Conservation (phyloP, 352 stramenopile species). For the Globisporangium megalacanthum region DNA sequence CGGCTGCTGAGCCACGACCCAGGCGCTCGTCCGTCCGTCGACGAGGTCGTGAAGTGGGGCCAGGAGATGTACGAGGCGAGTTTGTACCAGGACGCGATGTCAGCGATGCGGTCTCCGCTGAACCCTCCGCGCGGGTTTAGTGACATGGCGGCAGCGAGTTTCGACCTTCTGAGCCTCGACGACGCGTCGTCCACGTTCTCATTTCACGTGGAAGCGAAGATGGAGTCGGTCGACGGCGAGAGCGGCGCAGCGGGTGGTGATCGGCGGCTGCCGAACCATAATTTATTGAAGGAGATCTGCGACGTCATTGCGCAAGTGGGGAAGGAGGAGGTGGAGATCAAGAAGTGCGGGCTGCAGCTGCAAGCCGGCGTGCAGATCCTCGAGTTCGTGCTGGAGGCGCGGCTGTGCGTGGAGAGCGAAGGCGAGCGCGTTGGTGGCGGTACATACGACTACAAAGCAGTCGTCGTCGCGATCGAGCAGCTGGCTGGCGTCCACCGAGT, state of each 20-base stretch:
- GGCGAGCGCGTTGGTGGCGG: constrained; percentile 9
- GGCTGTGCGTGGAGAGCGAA: constrained; percentile 15
- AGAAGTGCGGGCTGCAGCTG: constrained; percentile 74
- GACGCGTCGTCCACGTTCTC: constrained; percentile 33
- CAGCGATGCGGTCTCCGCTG: constrained; percentile 44
- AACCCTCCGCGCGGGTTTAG: constrained; percentile 15
- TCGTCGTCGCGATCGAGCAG: constrained; percentile 38
- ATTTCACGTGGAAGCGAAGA: constrained; percentile 61
- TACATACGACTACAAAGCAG: constrained; percentile 14
- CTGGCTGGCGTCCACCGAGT: constrained; percentile 38
- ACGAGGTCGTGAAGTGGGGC: constrained; percentile 75
- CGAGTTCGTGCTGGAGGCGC: constrained; percentile 67
- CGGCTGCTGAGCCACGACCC: constrained; percentile 55
- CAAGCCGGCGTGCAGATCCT: constrained; percentile 70
- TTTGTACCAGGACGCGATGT: constrained; percentile 48
- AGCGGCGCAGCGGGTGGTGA: constrained; percentile 36
- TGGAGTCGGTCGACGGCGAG: constrained; percentile 28
- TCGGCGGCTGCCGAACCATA: constrained; percentile 69
- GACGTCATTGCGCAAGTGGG: constrained; percentile 64
- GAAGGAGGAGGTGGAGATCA: constrained; percentile 67
- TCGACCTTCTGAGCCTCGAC: constrained; percentile 16
- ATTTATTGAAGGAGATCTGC: constrained; percentile 82
- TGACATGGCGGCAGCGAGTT: constrained; percentile 15
- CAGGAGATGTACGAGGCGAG: constrained; percentile 68
- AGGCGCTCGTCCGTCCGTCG: constrained; percentile 38